Base-by-base conservation (phyloP, 2,329 filamentous ascomycete genomes). In the Fusarium xylarioides region DNA sequence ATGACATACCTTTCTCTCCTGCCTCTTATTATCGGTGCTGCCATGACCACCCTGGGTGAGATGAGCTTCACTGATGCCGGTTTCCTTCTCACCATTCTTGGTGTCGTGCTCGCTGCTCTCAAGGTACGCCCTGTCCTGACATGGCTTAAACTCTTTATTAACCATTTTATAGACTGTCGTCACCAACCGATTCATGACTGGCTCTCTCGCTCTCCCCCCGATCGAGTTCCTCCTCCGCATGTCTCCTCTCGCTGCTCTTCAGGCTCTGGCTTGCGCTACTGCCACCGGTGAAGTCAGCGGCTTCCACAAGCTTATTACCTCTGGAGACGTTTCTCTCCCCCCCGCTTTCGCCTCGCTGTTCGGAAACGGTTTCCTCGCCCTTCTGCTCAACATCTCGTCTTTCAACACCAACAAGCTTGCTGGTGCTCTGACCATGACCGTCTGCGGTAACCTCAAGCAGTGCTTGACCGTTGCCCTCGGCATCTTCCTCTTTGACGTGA, bases 121-220 rank as follows among this genome's bases (percentile, higher is more conserved):
- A 91, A 91, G 83, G 84, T 86, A 79, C 32, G 78, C 67, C 50
- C 38, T 32, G 49, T 43, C 26, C 34, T 37, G 12, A 9, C n/a
- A n/a, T 30, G 5, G 11, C 16, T 11, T 26, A 5, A 16, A 32
- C 34, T 18, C 14, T 23, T 53, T 30, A 43, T 76, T 79, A 57
- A 81, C 64, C 49, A 9, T 23, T 18, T 19, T 26, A 14, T 60
- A 86, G 84, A 91, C 89, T 4, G 87, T 91, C 38, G 88, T 88
- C 35, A 90, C 89, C 40, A 91, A 91, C 81, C 86, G 88, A 76
- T 86, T 91, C 75, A 90, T 91, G 87, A 91, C 89, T 14, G 89
- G 89, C 37, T 84, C 85, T 7, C 84, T 91, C 34, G 84, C 86
- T 26, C 85, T 91, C 7, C 86, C 87, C 2, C 86, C 89, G 5